Evolutionary conservation across 345 rosid species (phyloP), one percentile per base, ranked within the genome.

Genomic region (Sisymbrium altissimum): DNA sequence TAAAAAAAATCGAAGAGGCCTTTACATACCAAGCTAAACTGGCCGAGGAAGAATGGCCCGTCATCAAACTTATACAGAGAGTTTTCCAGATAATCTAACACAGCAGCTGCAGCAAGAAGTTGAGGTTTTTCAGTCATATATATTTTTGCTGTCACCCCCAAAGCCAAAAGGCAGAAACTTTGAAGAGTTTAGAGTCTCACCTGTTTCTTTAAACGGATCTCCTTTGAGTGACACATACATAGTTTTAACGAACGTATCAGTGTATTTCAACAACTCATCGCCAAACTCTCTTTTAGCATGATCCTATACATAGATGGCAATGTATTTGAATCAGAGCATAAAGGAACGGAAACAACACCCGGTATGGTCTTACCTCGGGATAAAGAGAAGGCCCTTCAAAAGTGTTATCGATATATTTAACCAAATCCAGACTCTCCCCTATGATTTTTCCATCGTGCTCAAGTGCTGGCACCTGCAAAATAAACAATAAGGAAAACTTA

Each of bases 11-110:
- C 25, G 27, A 29, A 18, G 17, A 32, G 44, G 57, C 48, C 81
- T 3, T 67, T 38, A n/a, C n/a, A n/a, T 82, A 92, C 97, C 89
- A 84, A 78, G 78, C 93, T 88, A 65, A 86, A 75, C 70, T 84
- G 87, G 33, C 97, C 96, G 32, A 91, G 97, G 79, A 94, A 86
- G 88, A 91, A 91, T 6, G 98, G 91, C 0, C 98, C 97, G 27
- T 92, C 97, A 64, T 83, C 85, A 29, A 85, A 88, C 49, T 83
- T 94, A 1, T 77, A 65, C 60, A 89, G 83, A 69, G 89, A 82
- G 63, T 83, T 80, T 83, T 94, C 97, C 67, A 91, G 68, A 83
- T 77, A 74, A 85, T 89, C 96, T 43, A 94, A 87, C 49, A 80
- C 88, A 64, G 92, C 80, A 71, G 76, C 97, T 94, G 81, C 53